Percentiles rank a stretch among this genome's conserved stretches.
phyloP scores from a whole-genome alignment of 257 asterid genomes.

The Primulina eburnea region DNA sequence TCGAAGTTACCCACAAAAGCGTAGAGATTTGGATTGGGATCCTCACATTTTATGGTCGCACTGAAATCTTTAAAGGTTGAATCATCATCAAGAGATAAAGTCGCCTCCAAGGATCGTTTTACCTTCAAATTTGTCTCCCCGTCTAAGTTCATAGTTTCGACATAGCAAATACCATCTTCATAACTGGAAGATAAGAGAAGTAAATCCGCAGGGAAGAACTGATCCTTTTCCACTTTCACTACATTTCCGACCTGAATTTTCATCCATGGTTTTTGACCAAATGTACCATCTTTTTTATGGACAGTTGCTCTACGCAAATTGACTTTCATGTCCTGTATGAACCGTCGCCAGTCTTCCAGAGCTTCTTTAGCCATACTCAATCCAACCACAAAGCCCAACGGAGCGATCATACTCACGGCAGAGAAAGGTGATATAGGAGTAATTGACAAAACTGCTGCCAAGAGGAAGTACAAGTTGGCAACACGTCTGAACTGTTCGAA shows the following conservation, averaged over 20 bases:
- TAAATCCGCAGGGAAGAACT: conserved; percentile 87
- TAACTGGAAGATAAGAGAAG: conserved; percentile 83
- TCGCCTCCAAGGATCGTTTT: conserved; percentile 72
- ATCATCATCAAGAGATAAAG: conserved; percentile 61
- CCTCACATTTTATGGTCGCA: conserved; percentile 78
- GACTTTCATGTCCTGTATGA: conserved; percentile 91
- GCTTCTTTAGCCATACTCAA: conserved; percentile 99
- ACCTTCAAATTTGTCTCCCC: conserved; percentile 97
- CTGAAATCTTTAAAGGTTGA: conserved; percentile 62
- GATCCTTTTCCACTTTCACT: conserved; percentile 85
- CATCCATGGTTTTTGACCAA: conserved; percentile 80
- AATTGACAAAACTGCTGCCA: conserved; percentile 74
- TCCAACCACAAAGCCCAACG: conserved; percentile 86
- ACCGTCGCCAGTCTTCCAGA: conserved; percentile 86
- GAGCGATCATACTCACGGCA: conserved; percentile 84
- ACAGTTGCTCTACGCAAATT: conserved; percentile 64
- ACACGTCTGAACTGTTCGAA: conserved; percentile 95
- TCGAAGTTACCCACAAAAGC: conserved; percentile 84
- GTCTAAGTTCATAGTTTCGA: conserved; percentile 93
- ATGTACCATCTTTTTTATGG: conserved; percentile 63
- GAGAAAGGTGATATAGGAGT: conserved; percentile 82
- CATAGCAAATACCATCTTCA: conserved; percentile 93
- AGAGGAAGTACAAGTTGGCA: conserved; percentile 89
- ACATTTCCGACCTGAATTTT: conserved; percentile 85
- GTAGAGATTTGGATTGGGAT: conserved; percentile 89